Evolutionary conservation across 768 basidiomycete species (phyloP), one percentile per base, ranked within the genome.

Genomic region (Kwoniella sp.): DNA sequence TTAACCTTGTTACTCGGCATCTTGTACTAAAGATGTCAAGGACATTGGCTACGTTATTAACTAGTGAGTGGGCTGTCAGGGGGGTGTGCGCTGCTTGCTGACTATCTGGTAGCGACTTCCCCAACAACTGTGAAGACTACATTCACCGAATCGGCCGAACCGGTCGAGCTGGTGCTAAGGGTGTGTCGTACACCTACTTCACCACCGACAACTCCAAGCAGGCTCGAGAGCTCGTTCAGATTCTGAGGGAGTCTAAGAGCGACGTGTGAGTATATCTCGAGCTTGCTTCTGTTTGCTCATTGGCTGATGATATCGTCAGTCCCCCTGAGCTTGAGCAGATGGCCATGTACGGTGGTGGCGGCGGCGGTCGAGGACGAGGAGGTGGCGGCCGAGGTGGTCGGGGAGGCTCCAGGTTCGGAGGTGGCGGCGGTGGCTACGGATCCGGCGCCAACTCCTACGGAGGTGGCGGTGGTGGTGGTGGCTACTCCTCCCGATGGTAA

Each of bases 101-200:
- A 15, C 26, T 7, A 15, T 26, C 48, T 41, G 39, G 31, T 61
- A 92, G 90, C 73, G 92, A 96, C 74, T 95, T 98, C 79, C 91
- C 92, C 0, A 95, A 95, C 77, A 92, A 93, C 71, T 89, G 88
- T 69, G 91, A 93, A 78, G 92, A 95, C 76, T 98, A 98, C 76
- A 90, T 96, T 56, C 93, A 99, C 77, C 89, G 93, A 63, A 99
- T 99, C 69, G 77, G 77, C 59, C 75, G 77, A 53, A 77, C 77
- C 40, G 95, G 93, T 59, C 55, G 48, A 74, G 90, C 89, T 37
- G 89, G 89, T 33, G 81, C 84, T 82, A 92, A 83, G 73, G 92
- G 92, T 61, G 85, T 83, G 32, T 88, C 89, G 1, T 92, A 88
- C 76, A 93, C 92, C 6, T 98, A 90, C 80, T 91, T 98, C 78